Evolutionary conservation across 768 basidiomycete species (phyloP), one percentile per base, ranked within the genome.

Genomic region (Epithele typhae): DNA sequence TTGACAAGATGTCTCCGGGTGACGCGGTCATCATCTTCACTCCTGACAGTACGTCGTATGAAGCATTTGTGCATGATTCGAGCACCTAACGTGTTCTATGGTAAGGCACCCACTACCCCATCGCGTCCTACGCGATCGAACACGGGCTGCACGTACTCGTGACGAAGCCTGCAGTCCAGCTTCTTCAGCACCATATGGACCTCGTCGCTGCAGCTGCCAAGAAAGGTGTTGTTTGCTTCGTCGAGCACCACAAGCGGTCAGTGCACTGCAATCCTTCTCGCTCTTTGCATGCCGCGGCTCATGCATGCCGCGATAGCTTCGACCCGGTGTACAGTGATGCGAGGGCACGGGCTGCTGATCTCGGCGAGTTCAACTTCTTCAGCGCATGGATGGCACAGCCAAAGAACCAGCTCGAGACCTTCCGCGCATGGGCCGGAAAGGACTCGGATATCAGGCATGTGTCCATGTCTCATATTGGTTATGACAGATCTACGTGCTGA

Each of bases 361-460:
- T 94, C 21, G 91, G 92, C 25, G 90, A 94, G 65, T 92, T 93
- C 71, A 95, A 93, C 69, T 95, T 92, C 68, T 95, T 92, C 79
- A 89, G 73, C 56, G 89, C 92, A 30, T 95, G 93, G 91, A 96
- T 96, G 93, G 92, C 88, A 60, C 93, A 95, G 65, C 93, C 93
- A 35, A 96, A 96, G 69, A 84, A 80, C 58, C 93, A 96, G 66
- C 76, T 96, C 22, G 89, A 92, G 66, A 95, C 93, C 0, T 96
- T 95, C 80, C 82, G 82, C 46, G 87, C 88, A 6, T 96, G 93
- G 93, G 93, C 92, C 21, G 93, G 92, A 30, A 91, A 85, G 67
- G 90, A 93, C 64, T 90, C 88, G 25, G 92, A 95, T 56, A 93
- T 95, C 68, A 91, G 87, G 84, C 79, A 43, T 53, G 56, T 32